Conservation (phyloP, 2,329 filamentous ascomycete species). For the Teratosphaeria pseudoeucalypti region DNA sequence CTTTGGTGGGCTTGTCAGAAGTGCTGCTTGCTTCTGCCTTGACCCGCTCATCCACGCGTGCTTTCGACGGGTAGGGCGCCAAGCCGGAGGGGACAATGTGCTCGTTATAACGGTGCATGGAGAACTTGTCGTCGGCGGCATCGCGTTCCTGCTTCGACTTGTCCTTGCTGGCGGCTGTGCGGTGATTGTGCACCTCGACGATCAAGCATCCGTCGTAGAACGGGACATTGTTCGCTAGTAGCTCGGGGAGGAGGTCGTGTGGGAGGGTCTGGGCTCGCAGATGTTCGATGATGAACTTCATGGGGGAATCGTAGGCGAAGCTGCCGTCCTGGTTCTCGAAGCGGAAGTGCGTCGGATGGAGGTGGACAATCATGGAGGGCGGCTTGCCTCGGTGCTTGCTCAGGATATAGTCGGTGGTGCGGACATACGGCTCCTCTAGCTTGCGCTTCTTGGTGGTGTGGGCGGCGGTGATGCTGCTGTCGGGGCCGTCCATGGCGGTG, state of each 20-base stretch:
- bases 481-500: constrained; percentile 18
- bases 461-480: constrained; percentile 8
- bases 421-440: constrained; percentile 40
- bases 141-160: constrained; percentile 35
- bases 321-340: constrained; percentile 92
- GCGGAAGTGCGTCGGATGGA: constrained; percentile 76
- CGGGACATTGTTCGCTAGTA: constrained; percentile 58
- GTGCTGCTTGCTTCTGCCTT: constrained; percentile 17
- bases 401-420: constrained; percentile 68
- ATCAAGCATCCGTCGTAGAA: constrained; percentile 96
- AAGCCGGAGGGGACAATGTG: constrained; percentile 85
- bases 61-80: constrained; percentile 53
- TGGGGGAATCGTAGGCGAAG: constrained; percentile 85
- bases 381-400: constrained; percentile 62
- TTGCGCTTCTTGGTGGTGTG: constrained; percentile 15
- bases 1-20: constrained; percentile 31
- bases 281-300: constrained; percentile 72
- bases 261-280: constrained; percentile 67
- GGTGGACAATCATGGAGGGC: constrained; percentile 76
- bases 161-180: constrained; percentile 46
- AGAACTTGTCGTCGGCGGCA: constrained; percentile 59
- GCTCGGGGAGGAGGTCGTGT: constrained; percentile 75
- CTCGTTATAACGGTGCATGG: constrained; percentile 84
- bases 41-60: constrained; percentile 26
- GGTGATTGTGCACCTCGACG: constrained; percentile 86